phyloP scores from a whole-genome alignment of 768 basidiomycete genomes.

The Podaxis rugospora region DNA sequence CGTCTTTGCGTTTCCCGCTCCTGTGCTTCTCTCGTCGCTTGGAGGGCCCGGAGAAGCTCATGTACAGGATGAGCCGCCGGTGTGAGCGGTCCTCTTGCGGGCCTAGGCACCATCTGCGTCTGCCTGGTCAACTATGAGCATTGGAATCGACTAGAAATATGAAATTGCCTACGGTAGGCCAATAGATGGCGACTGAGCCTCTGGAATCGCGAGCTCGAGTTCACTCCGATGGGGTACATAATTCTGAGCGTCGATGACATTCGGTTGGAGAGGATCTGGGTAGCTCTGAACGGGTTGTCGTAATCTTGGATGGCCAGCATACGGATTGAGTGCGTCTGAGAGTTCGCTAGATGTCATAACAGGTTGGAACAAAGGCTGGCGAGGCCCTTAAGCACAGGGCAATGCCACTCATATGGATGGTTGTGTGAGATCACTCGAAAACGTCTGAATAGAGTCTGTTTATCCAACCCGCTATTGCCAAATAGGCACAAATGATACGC shows the following conservation, averaged over 20 bases:
- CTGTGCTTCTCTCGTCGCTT: slow-evolving; percentile 54
- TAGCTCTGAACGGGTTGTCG: slow-evolving; percentile 2
- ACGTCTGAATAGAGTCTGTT: background rate
- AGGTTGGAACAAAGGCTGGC: slow-evolving; percentile 13
- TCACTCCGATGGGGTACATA: slow-evolving; percentile 60
- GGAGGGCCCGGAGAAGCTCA: slow-evolving; percentile 55
- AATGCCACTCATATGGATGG: slow-evolving; percentile 14
- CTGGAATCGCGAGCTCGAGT: slow-evolving; percentile 56
- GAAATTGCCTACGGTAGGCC: slow-evolving; percentile 32
- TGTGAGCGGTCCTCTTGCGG: background rate
- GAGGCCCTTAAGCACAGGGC: slow-evolving; percentile 3
- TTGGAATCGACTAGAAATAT: background rate
- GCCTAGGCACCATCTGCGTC: slow-evolving; percentile 15
- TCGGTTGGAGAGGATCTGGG: slow-evolving; percentile 6
- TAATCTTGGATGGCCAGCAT: slow-evolving; percentile 26
- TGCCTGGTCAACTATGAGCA: background rate
- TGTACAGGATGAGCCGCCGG: slow-evolving; percentile 43
- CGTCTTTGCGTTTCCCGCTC: slow-evolving; percentile 58
- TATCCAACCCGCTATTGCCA: slow-evolving; percentile 9
- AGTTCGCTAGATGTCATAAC: slow-evolving; percentile 69
- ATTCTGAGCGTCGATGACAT: slow-evolving; percentile 8
- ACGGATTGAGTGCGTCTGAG: slow-evolving; percentile 74
- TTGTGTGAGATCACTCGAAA: slow-evolving; percentile 5
- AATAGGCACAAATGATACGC: slow-evolving; percentile 26
- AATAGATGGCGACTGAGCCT: slow-evolving; percentile 30